A percentile compares a stretch with the other conserved stretches of the same genome.
phyloP scores from a whole-genome alignment of 106 monocot species.

The Triglochin maritima region DNA sequence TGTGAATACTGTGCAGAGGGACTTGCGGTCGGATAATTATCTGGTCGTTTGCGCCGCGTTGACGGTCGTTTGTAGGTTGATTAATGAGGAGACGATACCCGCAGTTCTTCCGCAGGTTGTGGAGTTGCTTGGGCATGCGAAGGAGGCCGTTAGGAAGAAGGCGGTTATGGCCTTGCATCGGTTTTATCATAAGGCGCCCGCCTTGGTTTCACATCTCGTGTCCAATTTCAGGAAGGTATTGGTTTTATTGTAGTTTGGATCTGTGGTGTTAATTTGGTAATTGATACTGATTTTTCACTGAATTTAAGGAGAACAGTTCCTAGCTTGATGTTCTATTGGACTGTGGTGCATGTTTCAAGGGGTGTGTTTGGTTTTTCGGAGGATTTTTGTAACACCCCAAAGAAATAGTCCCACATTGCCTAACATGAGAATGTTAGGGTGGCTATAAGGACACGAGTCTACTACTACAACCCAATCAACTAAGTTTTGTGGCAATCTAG shows the following conservation, averaged over 20 bases:
- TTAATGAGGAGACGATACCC: constrained; percentile 96
- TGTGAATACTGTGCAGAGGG: constrained; percentile 98
- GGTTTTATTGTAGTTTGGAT: not conserved
- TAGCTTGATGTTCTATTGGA: too few species aligned
- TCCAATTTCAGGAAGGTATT: constrained; percentile 83
- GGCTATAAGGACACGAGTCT: too few species aligned
- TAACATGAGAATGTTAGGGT: too few species aligned
- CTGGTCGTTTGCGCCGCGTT: constrained; percentile 79
- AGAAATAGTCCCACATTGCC: too few species aligned
- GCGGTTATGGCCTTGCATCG: constrained; percentile 94
- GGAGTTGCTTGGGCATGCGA: constrained; percentile 69
- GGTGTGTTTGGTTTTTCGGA: too few species aligned
- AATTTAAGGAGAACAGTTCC: too few species aligned
- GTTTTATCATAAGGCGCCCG: constrained; percentile 69
- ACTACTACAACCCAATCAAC: too few species aligned
- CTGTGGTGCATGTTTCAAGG: too few species aligned
- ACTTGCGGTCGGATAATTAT: constrained; percentile 81
- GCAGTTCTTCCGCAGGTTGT: constrained; percentile 96
- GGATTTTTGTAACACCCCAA: too few species aligned
- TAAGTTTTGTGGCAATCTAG: too few species aligned
- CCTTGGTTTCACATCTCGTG: constrained; percentile 54
- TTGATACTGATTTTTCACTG: too few species aligned
- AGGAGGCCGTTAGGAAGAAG: constrained; percentile 93
- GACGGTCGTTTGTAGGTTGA: constrained; percentile 71
- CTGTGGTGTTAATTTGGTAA: not conserved